Percentiles rank a stretch among this genome's conserved stretches.
Evolutionary conservation across 768 basidiomycete genomes (phyloP).

Genomic region (Serendipita sp.): DNA sequence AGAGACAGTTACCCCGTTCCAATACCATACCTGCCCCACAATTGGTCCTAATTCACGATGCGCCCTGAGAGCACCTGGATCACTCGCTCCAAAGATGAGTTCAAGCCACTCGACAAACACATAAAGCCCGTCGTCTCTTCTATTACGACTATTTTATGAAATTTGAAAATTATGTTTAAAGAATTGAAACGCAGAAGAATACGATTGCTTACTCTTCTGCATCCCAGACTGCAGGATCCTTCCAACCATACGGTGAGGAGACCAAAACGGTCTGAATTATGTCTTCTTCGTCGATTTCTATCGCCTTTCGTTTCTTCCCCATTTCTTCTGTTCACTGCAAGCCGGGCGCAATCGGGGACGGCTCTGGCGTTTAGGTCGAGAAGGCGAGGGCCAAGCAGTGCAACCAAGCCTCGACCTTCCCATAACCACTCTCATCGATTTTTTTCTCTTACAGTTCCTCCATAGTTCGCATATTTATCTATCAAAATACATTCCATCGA

Average conservation of each 20-base stretch:
- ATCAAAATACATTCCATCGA: too few species aligned
- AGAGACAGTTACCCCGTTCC: not conserved
- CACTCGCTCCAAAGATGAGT: not conserved
- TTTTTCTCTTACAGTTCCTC: too few species aligned
- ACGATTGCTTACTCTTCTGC: not conserved
- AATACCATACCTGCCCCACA: not conserved
- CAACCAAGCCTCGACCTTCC: not conserved
- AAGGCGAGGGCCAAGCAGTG: not conserved
- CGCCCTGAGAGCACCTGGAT: not conserved
- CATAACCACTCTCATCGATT: too few species aligned
- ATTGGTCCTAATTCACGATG: not conserved
- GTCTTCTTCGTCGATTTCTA: not conserved
- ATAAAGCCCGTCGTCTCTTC: not conserved
- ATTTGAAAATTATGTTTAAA: not conserved
- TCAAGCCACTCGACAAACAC: conserved; percentile 1
- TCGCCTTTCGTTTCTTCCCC: conserved; percentile 3
- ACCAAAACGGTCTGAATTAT: conserved; percentile 1
- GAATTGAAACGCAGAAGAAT: not conserved
- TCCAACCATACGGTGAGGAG: not conserved
- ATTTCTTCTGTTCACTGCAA: not conserved
- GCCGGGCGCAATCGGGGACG: not conserved
- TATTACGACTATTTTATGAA: not conserved
- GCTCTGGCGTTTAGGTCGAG: not conserved
- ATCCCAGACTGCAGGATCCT: not conserved
- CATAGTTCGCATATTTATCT: too few species aligned